Conservation (phyloP, 2,329 filamentous ascomycete genomes). For the Alternaria viburni region DNA sequence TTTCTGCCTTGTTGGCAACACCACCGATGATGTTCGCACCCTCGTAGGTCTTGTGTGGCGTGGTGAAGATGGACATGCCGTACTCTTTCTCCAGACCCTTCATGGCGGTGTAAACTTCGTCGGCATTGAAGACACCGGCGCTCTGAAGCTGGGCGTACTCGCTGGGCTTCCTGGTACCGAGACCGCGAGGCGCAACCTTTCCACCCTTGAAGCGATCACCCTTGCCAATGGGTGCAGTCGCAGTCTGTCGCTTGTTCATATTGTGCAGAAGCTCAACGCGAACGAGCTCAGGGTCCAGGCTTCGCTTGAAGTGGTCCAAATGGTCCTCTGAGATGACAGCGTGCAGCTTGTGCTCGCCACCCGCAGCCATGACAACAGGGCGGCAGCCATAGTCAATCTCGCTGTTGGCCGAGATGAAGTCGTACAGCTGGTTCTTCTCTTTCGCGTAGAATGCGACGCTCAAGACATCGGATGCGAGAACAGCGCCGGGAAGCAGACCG, state of each 20-base stretch:
- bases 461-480: conserved; percentile 35
- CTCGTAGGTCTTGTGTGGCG: conserved; percentile 55
- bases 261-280: conserved; percentile 33
- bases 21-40: conserved; percentile 45
- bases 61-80: conserved; percentile 51
- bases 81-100: conserved; percentile 53
- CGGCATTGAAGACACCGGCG: conserved; percentile 53
- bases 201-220: conserved; percentile 54
- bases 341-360: conserved; percentile 40
- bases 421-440: conserved; percentile 32
- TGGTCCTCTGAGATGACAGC: conserved; percentile 37
- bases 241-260: conserved; percentile 35
- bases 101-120: conserved; percentile 55
- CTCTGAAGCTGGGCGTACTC: conserved; percentile 40
- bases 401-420: conserved; percentile 38
- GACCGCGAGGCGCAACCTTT: conserved; percentile 50
- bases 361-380: conserved; percentile 35
- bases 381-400: conserved; percentile 45
- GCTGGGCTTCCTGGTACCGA: conserved; percentile 48
- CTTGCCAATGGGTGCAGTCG: conserved; percentile 41
- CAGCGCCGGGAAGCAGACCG: conserved; percentile 30
- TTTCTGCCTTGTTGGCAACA: conserved; percentile 54
- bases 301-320: conserved; percentile 28
- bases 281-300: conserved; percentile 28
- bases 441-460: conserved; percentile 42